A percentile compares a stretch with the other conserved stretches of the same genome.
phyloP scores from a whole-genome alignment of 2,329 filamentous ascomycete species.

The Colletotrichum filicis region DNA sequence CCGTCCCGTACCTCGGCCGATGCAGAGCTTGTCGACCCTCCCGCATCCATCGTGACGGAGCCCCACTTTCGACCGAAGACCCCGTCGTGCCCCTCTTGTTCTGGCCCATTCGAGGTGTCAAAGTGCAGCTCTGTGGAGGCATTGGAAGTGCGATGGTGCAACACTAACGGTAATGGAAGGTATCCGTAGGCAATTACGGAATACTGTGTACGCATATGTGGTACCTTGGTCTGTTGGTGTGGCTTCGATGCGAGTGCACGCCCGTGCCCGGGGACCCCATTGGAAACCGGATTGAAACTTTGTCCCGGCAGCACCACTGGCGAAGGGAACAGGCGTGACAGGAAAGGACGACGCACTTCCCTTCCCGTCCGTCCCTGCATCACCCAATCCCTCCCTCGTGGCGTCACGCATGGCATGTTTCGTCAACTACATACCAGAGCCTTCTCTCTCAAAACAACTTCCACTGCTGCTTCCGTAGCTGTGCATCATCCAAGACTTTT shows the following conservation, averaged over 20 bases:
- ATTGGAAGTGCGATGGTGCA: neutral
- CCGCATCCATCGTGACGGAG: conserved; percentile 17
- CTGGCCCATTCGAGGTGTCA: neutral
- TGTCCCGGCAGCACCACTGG: conserved; percentile 9
- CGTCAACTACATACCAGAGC: conserved; percentile 11
- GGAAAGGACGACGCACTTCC: conserved; percentile 1
- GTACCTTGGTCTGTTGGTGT: neutral
- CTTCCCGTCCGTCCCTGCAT: neutral
- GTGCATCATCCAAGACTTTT: neutral
- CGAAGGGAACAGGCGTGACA: neutral
- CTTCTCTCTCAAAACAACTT: conserved; percentile 4
- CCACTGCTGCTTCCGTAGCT: neutral
- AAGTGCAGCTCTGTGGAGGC: conserved; percentile 4
- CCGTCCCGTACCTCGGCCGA: conserved; percentile 21
- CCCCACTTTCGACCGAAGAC: conserved; percentile 20
- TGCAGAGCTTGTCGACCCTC: conserved; percentile 8
- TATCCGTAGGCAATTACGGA: neutral
- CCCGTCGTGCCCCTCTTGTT: neutral
- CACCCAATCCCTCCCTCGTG: neutral
- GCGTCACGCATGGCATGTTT: conserved; percentile 23
- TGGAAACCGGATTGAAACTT: conserved; percentile 36
- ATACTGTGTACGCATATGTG: too few relatives aligned
- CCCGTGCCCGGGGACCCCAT: conserved; percentile 15
- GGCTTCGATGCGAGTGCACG: conserved; percentile 21
- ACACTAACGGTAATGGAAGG: neutral